Conservation (phyloP, 441 rosid species). For the Heliophila coronopifolia region DNA sequence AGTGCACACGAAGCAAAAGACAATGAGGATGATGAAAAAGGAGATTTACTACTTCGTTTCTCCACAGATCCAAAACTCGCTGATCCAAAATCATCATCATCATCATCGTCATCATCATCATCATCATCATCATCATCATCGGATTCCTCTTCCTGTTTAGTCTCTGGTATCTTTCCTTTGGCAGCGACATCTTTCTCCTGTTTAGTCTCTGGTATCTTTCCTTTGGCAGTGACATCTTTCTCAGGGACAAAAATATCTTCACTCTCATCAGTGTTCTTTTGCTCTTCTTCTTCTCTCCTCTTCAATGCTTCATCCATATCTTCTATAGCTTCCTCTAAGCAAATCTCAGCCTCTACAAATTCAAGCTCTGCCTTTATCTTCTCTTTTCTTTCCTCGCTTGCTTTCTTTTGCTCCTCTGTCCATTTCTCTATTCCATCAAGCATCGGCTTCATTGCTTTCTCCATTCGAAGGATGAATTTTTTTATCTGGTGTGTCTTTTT, state of each 20-base stretch:
- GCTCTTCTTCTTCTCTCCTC: constrained; percentile 54
- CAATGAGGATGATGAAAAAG: constrained; percentile 62
- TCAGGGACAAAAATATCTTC: constrained; percentile 30
- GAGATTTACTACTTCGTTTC: constrained; percentile 39
- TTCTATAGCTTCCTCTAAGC: constrained; percentile 79
- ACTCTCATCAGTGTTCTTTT: constrained; percentile 38
- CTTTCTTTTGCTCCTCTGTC: constrained; percentile 66
- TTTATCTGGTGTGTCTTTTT: constrained; percentile 38
- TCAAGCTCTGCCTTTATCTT: constrained; percentile 60
- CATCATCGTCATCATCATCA: constrained; percentile 34
- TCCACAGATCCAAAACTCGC: constrained; percentile 81
- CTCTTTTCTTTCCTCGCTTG: constrained; percentile 48
- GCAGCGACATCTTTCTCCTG: constrained; percentile 33
- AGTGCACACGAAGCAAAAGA: constrained; percentile 60
- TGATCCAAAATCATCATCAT: constrained; percentile 42
- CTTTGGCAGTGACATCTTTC: constrained; percentile 29
- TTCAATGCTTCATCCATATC: constrained; percentile 62
- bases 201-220: constrained; percentile 24
- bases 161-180: constrained; percentile 25
- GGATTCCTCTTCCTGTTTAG: constrained; percentile 31
- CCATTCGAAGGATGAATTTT: constrained; percentile 40
- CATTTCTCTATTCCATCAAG: constrained; percentile 58
- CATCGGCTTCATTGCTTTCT: constrained; percentile 45
- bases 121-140: constrained; percentile 38
- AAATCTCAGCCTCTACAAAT: constrained; percentile 64